Evolutionary conservation across 208 protist genomes (phyloP).

Genomic region (Vickermania spadyakhi): DNA sequence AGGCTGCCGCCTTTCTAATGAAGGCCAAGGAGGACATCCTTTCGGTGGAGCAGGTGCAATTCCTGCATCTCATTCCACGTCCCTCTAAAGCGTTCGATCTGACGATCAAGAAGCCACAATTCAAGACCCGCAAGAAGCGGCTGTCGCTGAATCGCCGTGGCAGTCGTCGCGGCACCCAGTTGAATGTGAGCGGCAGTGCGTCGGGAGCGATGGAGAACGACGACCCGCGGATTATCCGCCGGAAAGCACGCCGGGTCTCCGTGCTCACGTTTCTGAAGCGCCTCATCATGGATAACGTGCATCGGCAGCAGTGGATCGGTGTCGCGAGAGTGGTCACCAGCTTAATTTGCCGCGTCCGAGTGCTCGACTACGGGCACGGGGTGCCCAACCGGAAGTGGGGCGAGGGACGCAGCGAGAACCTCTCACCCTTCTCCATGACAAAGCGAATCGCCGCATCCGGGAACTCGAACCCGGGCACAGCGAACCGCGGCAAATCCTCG

Average conservation of each 20-base stretch:
- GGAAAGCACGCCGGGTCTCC: constrained; percentile 3
- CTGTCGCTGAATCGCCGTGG: not conserved
- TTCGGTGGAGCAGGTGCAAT: constrained; percentile 11
- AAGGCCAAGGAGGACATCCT: constrained; percentile 5
- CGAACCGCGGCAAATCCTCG: too few relatives aligned
- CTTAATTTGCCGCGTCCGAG: constrained; percentile 48
- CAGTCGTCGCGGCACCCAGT: not conserved
- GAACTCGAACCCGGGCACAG: too few relatives aligned
- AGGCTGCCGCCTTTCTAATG: not conserved
- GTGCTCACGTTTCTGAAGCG: constrained; percentile 24
- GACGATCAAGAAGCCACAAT: not conserved
- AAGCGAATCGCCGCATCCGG: too few relatives aligned
- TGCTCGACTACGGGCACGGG: constrained; percentile 34
- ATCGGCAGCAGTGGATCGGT: constrained; percentile 40
- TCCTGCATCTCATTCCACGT: constrained; percentile 8
- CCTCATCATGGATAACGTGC: constrained; percentile 23
- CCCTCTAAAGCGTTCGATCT: constrained; percentile 10
- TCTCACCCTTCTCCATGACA: not conserved
- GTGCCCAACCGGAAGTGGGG: constrained; percentile 5
- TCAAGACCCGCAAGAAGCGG: not conserved
- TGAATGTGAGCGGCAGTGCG: not conserved
- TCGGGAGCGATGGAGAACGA: not conserved
- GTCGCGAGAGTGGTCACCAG: constrained; percentile 59
- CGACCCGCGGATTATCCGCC: constrained; percentile 1
- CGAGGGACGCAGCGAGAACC: not conserved